A percentile compares a stretch with the other conserved stretches of the same genome.
These are phyloP conservation scores for Trametes villosa DNA, from an alignment of 768 basidiomycete species.

Conservation along the genomic window DNA sequence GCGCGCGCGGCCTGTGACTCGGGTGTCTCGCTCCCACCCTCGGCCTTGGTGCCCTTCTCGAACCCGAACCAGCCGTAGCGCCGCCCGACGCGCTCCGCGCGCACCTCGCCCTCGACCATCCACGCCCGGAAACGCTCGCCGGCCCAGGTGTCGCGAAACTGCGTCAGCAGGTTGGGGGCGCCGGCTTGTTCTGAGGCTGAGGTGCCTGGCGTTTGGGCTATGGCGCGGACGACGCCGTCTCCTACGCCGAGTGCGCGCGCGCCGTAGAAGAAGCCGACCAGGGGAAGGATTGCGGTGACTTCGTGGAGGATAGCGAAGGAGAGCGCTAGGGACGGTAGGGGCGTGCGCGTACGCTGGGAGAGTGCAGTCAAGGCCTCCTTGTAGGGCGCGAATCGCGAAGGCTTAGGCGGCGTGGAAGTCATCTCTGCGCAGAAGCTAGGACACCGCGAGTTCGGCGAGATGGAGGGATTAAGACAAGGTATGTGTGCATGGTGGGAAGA, in stretches of 20 bases:
- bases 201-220: conserved; percentile 2
- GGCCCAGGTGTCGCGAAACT: conserved; percentile 42
- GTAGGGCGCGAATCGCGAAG: conserved; percentile 48
- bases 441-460: conserved; percentile 18
- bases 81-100: conserved; percentile 71
- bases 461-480: background rate
- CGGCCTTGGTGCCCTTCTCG: conserved; percentile 47
- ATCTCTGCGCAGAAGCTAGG: conserved; percentile 14
- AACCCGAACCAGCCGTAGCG: conserved; percentile 85
- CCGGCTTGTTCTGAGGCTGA: background rate
- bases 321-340: conserved; percentile 72
- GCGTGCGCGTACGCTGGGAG: conserved; percentile 72
- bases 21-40: background rate
- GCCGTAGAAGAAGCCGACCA: conserved; percentile 73
- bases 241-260: conserved; percentile 73
- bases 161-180: conserved; percentile 10
- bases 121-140: conserved; percentile 46
- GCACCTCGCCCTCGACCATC: conserved; percentile 78
- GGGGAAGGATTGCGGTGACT: conserved; percentile 76
- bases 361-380: conserved; percentile 58
- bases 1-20: conserved; percentile 3
- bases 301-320: conserved; percentile 90
- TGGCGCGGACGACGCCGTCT: conserved; percentile 55
- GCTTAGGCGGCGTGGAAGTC: conserved; percentile 22
- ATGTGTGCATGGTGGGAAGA: too few relatives aligned